Evolutionary conservation across 2,329 filamentous ascomycete genomes (phyloP), one percentile per base, ranked within the genome.

Genomic region (Fusarium sp.): DNA sequence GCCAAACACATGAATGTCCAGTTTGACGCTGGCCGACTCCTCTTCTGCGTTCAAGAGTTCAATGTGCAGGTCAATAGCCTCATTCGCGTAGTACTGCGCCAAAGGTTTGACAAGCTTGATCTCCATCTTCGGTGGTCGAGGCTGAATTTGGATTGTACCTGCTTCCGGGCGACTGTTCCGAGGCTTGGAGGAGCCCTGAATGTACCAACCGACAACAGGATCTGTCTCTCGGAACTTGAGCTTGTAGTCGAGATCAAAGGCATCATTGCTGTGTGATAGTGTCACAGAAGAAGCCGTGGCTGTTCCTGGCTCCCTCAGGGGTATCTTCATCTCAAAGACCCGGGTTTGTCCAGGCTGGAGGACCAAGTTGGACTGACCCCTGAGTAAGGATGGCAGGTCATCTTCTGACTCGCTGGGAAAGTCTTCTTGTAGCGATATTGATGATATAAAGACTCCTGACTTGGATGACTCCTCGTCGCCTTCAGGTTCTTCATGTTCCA

Each of bases 41-140:
- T 95, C 94, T 84, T 99, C 97, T 58, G 92, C 92, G 76, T 99
- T 99, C 66, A 91, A 79, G 4, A 98, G 85, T 50, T 92, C 89
- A 43, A 98, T 86, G 0, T 88, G 84, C 24, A 98, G 82, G 8
- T 85, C 85, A 31, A 98, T 89, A 0, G 85, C 82, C 83, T 99
- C 97, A 77, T 97, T 93, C 2, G 93, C 94, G 80, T 98, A 98
- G 81, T 96, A 97, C 64, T 95, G 92, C 14, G 90, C 88, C 66
- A 88, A 86, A 9, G 92, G 83, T 45, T 90, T 88, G 3, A 89
- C 85, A 11, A 94, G 84, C 29, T 85, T 88, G 54, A 99, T 90
- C 76, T 94, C 92, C 85, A 99, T 91, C 83, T 98, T 98, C 0
- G 97, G 97, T 31, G 96, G 97, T 74, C 97, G 94, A 2, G 97